Percentiles rank a stretch among this genome's conserved stretches.
phyloP scores from a whole-genome alignment of 352 stramenopile species.

The Phytophthora pini region DNA sequence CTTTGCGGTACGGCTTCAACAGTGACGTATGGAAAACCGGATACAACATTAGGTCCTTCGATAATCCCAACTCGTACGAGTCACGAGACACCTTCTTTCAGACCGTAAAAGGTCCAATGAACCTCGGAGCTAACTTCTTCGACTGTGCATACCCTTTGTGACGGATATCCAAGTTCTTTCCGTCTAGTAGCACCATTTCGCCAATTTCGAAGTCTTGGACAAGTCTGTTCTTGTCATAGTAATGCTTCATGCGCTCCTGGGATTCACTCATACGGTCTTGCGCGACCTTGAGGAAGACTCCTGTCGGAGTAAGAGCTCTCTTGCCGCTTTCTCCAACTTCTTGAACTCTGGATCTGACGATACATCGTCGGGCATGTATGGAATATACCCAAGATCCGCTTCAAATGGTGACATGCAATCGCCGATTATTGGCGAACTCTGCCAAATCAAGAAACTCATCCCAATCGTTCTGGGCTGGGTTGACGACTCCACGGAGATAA shows the following conservation, averaged over 20 bases:
- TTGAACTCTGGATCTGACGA: conserved; percentile 14
- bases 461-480: conserved; percentile 16
- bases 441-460: conserved; percentile 11
- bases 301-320: conserved; percentile 8
- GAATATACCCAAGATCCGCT: conserved; percentile 15
- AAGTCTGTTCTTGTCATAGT: conserved; percentile 17
- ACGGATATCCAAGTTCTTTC: conserved; percentile 9
- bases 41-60: conserved; percentile 8
- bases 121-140: conserved; percentile 9
- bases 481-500: conserved; percentile 11
- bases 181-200: conserved; percentile 5
- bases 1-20: conserved; percentile 9
- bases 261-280: conserved; percentile 15
- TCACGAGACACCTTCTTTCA: not conserved
- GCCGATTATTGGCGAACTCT: conserved; percentile 20
- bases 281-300: not conserved
- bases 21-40: conserved; percentile 16
- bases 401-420: conserved; percentile 14
- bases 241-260: conserved; percentile 9
- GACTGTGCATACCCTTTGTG: conserved; percentile 6
- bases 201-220: conserved; percentile 2
- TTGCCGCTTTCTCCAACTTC: conserved; percentile 7
- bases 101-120: conserved; percentile 11
- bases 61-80: conserved; percentile 13
- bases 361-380: conserved; percentile 19